Percentiles rank a stretch among this genome's conserved stretches.
phyloP scores from a whole-genome alignment of 805 yeast genomes.

The Spathaspora passalidarum region DNA sequence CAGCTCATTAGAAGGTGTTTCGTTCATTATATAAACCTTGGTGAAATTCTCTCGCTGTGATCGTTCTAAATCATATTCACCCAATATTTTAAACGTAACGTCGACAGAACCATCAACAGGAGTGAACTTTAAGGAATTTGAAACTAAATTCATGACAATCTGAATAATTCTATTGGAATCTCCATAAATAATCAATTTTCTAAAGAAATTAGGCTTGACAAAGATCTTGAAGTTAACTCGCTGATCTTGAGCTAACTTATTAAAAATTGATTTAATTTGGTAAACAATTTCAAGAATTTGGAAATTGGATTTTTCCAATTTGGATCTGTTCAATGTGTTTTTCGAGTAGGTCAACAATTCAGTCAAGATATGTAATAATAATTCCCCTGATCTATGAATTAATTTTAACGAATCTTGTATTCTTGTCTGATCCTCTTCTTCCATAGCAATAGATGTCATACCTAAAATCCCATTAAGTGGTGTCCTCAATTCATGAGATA shows the following conservation, averaged over 20 bases:
- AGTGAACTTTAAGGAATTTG: constrained; percentile 89
- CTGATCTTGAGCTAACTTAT: constrained; percentile 74
- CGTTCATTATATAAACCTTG: constrained; percentile 41
- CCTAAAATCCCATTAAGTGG: constrained; percentile 96
- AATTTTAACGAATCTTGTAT: constrained; percentile 75
- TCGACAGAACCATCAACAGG: constrained; percentile 82
- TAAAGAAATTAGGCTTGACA: constrained; percentile 56
- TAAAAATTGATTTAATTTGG: constrained; percentile 83
- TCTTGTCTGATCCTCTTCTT: constrained; percentile 65
- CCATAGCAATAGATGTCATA: constrained; percentile 92
- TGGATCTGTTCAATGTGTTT: constrained; percentile 80
- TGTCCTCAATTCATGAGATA: constrained; percentile 72
- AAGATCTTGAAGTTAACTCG: constrained; percentile 64
- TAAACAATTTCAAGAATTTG: constrained; percentile 75
- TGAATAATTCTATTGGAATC: constrained; percentile 90
- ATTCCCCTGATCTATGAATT: constrained; percentile 88
- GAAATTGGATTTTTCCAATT: constrained; percentile 80
- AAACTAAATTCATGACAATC: constrained; percentile 87
- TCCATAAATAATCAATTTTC: constrained; percentile 71
- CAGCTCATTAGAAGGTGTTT: constrained; percentile 7
- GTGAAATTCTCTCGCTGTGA: constrained; percentile 42
- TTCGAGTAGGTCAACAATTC: constrained; percentile 91
- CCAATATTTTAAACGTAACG: constrained; percentile 59
- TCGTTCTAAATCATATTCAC: constrained; percentile 60
- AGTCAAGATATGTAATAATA: constrained; percentile 82